Percentiles rank a stretch among this genome's conserved stretches.
Evolutionary conservation across 2,329 filamentous ascomycete genomes (phyloP).

Genomic region (Periconia sp.): DNA sequence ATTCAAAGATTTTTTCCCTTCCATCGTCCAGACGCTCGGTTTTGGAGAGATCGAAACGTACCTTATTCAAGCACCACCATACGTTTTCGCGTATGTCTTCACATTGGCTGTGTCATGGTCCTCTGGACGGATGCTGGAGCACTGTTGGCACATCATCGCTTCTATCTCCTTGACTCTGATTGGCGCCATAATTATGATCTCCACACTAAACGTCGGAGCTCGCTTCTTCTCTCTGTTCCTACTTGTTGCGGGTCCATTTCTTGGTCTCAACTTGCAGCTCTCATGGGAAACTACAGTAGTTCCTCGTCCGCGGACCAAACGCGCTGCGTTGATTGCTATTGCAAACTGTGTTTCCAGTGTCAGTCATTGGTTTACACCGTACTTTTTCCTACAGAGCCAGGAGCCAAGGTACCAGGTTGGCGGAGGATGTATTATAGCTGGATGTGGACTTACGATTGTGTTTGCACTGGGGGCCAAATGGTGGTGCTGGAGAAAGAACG

Average conservation of each 20-base stretch:
- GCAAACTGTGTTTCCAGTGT: slow-evolving; percentile 50
- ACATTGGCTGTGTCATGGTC: slow-evolving; percentile 32
- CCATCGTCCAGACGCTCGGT: slow-evolving; percentile 29
- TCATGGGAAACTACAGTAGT: slow-evolving; percentile 53
- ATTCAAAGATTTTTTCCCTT: slow-evolving; percentile 43
- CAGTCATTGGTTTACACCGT: slow-evolving; percentile 52
- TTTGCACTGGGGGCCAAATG: too few relatives aligned
- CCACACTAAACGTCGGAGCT: slow-evolving; percentile 34
- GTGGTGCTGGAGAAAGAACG: too few relatives aligned
- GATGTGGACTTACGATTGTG: too few relatives aligned
- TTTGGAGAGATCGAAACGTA: slow-evolving; percentile 39
- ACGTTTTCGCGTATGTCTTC: slow-evolving; percentile 37
- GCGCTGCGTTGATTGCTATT: slow-evolving; percentile 52
- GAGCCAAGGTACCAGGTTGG: slow-evolving; percentile 28
- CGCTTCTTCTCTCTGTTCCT: slow-evolving; percentile 38
- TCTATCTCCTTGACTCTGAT: slow-evolving; percentile 27
- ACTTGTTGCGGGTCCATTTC: slow-evolving; percentile 46
- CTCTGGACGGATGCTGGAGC: slow-evolving; percentile 37
- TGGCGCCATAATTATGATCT: slow-evolving; percentile 34
- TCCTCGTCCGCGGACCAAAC: slow-evolving; percentile 49
- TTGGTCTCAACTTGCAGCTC: slow-evolving; percentile 49
- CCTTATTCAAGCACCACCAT: slow-evolving; percentile 51
- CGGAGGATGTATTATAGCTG: slow-evolving; percentile 32
- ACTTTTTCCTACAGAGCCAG: slow-evolving; percentile 43
- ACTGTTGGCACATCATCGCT: slow-evolving; percentile 34